These are phyloP conservation scores for Myxozyma monticola DNA, from an alignment of 805 yeast species.

Conservation along the genomic window DNA sequence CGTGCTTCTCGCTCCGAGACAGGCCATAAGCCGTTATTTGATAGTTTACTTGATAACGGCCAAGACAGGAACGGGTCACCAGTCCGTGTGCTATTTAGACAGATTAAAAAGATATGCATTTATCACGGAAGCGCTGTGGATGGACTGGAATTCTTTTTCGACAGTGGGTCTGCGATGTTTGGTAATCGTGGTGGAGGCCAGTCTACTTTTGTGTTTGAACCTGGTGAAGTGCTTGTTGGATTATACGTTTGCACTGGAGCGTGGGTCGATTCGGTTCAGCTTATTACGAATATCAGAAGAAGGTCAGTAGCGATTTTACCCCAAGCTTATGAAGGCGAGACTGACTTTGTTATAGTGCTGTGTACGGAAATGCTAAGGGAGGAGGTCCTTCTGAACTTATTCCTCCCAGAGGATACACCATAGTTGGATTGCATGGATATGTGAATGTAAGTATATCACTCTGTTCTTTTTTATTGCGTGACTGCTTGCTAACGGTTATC, in stretches of 20 bases:
- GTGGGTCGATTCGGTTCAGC: constrained; percentile 87
- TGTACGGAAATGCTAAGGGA: constrained; percentile 72
- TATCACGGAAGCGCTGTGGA: constrained; percentile 78
- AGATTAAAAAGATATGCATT: constrained; percentile 57
- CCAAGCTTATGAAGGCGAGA: not conserved
- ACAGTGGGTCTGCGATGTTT: constrained; percentile 35
- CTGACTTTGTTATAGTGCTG: constrained; percentile 39
- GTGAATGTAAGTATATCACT: constrained; percentile 40
- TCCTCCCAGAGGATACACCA: constrained; percentile 61
- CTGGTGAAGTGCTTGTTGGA: constrained; percentile 61
- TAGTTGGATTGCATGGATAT: constrained; percentile 75
- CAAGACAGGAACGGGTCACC: not conserved
- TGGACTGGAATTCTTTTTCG: constrained; percentile 62
- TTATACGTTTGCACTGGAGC: constrained; percentile 70
- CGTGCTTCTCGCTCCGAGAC: constrained; percentile 4
- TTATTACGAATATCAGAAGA: constrained; percentile 50
- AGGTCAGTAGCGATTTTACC: constrained; percentile 43
- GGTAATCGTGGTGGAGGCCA: constrained; percentile 45
- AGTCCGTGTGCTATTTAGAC: constrained; percentile 21
- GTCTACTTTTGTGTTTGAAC: constrained; percentile 55
- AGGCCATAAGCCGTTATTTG: constrained; percentile 9
- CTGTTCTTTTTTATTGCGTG: not conserved
- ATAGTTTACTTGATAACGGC: constrained; percentile 21
- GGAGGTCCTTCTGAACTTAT: constrained; percentile 57
- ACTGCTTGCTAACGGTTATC: not conserved